Evolutionary conservation across 2,329 filamentous ascomycete genomes (phyloP).

Genomic region (Huntiella abstrusa): DNA sequence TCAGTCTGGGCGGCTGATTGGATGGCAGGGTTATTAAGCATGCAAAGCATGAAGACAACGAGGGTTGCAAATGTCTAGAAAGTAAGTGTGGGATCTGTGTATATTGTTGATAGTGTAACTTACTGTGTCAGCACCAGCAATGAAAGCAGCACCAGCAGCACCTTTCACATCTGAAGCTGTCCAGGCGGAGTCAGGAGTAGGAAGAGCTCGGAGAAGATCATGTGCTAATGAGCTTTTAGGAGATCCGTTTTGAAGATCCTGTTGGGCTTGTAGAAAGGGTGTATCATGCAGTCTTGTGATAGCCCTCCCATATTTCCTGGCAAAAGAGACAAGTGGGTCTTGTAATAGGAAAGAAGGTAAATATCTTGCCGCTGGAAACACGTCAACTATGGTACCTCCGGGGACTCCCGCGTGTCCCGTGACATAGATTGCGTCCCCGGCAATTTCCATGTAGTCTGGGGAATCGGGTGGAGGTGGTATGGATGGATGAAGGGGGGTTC

Average conservation of each 20-base stretch:
- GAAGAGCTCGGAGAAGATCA: conserved; percentile 12
- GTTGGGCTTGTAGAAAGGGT: conserved; percentile 17
- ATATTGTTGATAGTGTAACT: conserved; percentile 8
- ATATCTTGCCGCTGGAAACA: conserved; percentile 20
- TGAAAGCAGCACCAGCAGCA: conserved; percentile 29
- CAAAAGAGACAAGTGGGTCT: conserved; percentile 14
- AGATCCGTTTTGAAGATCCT: background rate
- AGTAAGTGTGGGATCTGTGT: too few species aligned
- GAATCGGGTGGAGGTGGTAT: background rate
- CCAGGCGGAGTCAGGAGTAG: background rate
- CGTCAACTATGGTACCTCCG: conserved; percentile 23
- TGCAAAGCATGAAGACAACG: conserved; percentile 24
- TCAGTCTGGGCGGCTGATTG: conserved; percentile 27
- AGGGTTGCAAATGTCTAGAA: conserved; percentile 20
- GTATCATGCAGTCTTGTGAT: conserved; percentile 19
- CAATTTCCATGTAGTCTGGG: conserved; percentile 15
- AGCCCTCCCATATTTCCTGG: conserved; percentile 19
- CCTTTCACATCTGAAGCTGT: conserved; percentile 29
- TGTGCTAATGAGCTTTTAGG: conserved; percentile 16
- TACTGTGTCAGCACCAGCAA: conserved; percentile 28
- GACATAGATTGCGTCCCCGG: conserved; percentile 17
- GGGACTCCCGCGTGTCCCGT: conserved; percentile 18
- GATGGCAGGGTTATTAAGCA: conserved; percentile 24
- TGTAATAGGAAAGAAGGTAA: background rate
- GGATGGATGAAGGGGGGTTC: background rate